Conservation (phyloP, 2,329 filamentous ascomycete species). For the Orbilia quercus region DNA sequence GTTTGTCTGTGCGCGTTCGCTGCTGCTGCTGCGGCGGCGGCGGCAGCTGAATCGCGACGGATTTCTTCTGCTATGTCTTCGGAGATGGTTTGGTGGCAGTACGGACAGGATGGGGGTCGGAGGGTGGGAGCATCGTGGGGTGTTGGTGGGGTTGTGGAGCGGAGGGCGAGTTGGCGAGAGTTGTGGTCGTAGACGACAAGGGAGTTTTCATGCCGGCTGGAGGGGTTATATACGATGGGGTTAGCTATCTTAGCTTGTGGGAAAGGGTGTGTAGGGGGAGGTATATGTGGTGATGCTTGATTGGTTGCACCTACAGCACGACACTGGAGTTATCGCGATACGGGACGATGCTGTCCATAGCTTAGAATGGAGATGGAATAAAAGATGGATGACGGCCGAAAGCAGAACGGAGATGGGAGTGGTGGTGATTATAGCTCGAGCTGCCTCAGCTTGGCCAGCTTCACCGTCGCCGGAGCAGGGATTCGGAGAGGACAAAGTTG, state of each 20-base stretch:
- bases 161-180: conserved; percentile 85
- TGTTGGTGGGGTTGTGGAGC: conserved; percentile 67
- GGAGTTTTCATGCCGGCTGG: conserved; percentile 88
- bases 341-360: conserved; percentile 55
- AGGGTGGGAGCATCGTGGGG: conserved; percentile 65
- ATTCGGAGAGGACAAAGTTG: conserved; percentile 1
- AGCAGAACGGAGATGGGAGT: not conserved
- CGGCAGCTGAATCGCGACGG: conserved; percentile 44
- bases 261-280: conserved; percentile 1
- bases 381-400: not conserved
- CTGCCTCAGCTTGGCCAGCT: conserved; percentile 9
- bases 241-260: not conserved
- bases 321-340: conserved; percentile 52
- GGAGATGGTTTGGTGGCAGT: conserved; percentile 76
- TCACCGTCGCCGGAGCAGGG: not conserved
- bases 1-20: conserved; percentile 56
- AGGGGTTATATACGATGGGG: conserved; percentile 9
- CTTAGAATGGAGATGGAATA: not conserved
- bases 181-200: conserved; percentile 89
- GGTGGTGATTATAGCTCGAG: conserved; percentile 8
- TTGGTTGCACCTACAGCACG: conserved; percentile 51
- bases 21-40: conserved; percentile 19
- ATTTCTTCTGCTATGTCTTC: conserved; percentile 64
- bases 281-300: conserved; percentile 54
- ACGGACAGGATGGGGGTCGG: conserved; percentile 80